These are phyloP conservation scores for Uncinocarpus reesii DNA, from an alignment of 2,329 filamentous ascomycete genomes.

Conservation along the genomic window DNA sequence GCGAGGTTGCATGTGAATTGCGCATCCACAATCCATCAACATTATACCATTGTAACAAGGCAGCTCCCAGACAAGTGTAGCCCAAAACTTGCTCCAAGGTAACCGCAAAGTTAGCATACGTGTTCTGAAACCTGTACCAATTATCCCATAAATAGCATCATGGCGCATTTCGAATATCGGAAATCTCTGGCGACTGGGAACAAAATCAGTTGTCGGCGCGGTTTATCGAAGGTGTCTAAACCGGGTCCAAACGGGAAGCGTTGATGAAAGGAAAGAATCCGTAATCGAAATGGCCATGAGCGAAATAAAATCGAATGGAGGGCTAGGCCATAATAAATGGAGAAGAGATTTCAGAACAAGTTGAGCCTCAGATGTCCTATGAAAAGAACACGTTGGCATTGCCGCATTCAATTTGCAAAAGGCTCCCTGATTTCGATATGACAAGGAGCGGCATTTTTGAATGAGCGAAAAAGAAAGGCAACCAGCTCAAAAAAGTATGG, in stretches of 20 bases:
- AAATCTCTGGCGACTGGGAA: conserved; percentile 1
- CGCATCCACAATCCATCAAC: conserved; percentile 8
- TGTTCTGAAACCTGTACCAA: conserved; percentile 17
- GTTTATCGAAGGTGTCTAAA: conserved; percentile 9
- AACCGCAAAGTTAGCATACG: conserved; percentile 9
- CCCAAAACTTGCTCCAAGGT: conserved; percentile 12
- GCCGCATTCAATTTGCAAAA: conserved; percentile 12
- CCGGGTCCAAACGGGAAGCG: conserved; percentile 19
- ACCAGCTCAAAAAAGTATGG: conserved; percentile 13
- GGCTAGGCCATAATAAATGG: conserved; percentile 17
- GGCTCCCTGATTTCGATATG: conserved; percentile 11
- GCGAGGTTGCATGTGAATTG: neutral
- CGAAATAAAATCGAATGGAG: conserved; percentile 8
- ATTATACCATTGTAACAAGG: conserved; percentile 9
- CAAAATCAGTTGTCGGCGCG: neutral
- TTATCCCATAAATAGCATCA: conserved; percentile 13
- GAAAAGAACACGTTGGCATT: conserved; percentile 12
- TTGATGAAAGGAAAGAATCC: conserved; percentile 15
- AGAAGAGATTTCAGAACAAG: conserved; percentile 17
- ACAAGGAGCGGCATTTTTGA: conserved; percentile 12
- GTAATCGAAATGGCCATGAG: conserved; percentile 13
- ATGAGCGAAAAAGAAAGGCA: conserved; percentile 8
- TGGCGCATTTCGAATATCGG: conserved; percentile 13
- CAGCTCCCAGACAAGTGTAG: conserved; percentile 10
- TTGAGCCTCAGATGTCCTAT: conserved; percentile 5